These are phyloP conservation scores for Paramecium primaurelia DNA, from an alignment of 73 alveolate species.

Conservation along the genomic window DNA sequence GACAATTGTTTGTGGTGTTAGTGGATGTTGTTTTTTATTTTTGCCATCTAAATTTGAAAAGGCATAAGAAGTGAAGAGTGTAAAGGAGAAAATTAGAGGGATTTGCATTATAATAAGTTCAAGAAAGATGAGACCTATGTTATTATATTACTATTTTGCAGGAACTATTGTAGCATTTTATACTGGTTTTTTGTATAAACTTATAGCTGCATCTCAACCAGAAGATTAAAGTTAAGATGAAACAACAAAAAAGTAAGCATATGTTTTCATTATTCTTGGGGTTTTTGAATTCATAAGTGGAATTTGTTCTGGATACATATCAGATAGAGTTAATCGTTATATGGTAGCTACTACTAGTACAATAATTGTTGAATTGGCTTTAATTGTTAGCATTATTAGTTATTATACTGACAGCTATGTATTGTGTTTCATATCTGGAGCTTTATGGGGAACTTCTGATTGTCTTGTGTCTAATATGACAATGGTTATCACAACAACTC, in stretches of 20 bases:
- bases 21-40: conserved; percentile 47
- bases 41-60: conserved; percentile 10
- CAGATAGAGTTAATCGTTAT: conserved; percentile 53
- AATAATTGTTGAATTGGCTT: conserved; percentile 38
- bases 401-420: conserved; percentile 20
- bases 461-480: conserved; percentile 25
- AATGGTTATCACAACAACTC: conserved; percentile 16
- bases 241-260: conserved; percentile 37
- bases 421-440: conserved; percentile 37
- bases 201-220: conserved; percentile 8
- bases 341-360: conserved; percentile 55
- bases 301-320: conserved; percentile 45
- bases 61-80: background rate
- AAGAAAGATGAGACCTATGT: conserved; percentile 44
- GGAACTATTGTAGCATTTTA: conserved; percentile 58
- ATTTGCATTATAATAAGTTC: background rate
- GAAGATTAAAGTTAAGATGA: background rate
- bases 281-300: conserved; percentile 50
- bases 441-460: conserved; percentile 61
- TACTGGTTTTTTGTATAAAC: conserved; percentile 51
- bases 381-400: conserved; percentile 47
- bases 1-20: conserved; percentile 35
- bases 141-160: conserved; percentile 36
- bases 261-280: conserved; percentile 44
- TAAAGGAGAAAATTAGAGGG: background rate